Evolutionary conservation across 495 filamentous ascomycete genomes (phyloP).

Genomic region (Neurospora sp.): DNA sequence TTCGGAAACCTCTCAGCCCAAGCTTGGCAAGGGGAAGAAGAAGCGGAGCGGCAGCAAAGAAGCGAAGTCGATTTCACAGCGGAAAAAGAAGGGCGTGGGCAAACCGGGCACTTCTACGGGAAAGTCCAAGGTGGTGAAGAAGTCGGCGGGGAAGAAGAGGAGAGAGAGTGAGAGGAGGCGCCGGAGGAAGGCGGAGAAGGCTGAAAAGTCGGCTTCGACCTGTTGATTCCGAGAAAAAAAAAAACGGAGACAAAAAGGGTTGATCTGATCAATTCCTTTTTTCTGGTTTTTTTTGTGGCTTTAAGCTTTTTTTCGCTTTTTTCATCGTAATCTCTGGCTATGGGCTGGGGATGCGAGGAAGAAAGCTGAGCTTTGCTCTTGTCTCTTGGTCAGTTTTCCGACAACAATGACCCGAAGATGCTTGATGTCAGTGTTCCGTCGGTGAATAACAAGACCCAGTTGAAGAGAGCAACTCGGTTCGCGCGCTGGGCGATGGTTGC

Average conservation of each 20-base stretch:
- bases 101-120: too few species aligned
- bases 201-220: not conserved
- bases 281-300: not conserved
- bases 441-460: not conserved
- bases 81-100: not conserved
- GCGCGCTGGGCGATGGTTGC: not conserved
- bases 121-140: not conserved
- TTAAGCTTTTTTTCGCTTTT: not conserved
- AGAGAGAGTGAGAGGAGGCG: not conserved
- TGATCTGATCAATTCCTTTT: not conserved
- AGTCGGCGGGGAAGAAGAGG: not conserved
- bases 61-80: not conserved
- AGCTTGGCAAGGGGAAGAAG: too few species aligned
- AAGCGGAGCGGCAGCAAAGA: too few species aligned
- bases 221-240: not conserved
- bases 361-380: not conserved
- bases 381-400: not conserved
- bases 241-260: not conserved
- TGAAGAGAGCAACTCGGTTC: not conserved
- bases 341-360: not conserved
- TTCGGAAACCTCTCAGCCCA: too few species aligned
- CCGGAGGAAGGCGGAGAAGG: not conserved
- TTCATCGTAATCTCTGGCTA: not conserved
- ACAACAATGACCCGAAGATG: not conserved
- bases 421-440: not conserved